Conservation (phyloP, 352 stramenopile genomes). For the Globisporangium cederbergense region DNA sequence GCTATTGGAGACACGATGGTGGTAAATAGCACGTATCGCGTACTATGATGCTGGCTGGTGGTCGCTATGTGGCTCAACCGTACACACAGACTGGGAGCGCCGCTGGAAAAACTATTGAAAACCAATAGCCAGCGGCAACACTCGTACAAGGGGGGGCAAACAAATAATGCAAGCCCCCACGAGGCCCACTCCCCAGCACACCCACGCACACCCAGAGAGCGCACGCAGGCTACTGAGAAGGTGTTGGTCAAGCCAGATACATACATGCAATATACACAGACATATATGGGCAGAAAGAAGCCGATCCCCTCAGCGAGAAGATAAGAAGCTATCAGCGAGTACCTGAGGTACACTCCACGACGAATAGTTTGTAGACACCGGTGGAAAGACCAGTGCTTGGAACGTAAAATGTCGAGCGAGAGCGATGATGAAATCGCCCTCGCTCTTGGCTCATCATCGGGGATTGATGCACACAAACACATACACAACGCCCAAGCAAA, state of each 20-base stretch:
- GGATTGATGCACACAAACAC: constrained; percentile 17
- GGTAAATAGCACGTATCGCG: constrained; percentile 54
- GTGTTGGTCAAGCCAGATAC: constrained; percentile 30
- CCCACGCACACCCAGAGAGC: no score
- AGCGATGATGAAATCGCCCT: no score
- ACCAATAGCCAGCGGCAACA: constrained; percentile 73
- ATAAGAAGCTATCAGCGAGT: constrained; percentile 61
- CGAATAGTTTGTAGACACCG: constrained; percentile 26
- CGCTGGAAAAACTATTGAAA: constrained; percentile 63
- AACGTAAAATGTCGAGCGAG: constrained; percentile 29
- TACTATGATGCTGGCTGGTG: constrained; percentile 78
- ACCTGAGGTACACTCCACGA: constrained; percentile 68
- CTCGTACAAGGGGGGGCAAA: constrained; percentile 37
- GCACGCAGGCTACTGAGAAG: constrained; percentile 9
- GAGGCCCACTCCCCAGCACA: constrained; percentile 36
- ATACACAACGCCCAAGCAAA: constrained; percentile 1
- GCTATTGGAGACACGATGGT: constrained; percentile 81
- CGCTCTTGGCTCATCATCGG: constrained; percentile 35
- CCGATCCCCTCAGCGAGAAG: constrained; percentile 73
- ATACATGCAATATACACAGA: constrained; percentile 14
- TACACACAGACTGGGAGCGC: constrained; percentile 44
- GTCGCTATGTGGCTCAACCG: constrained; percentile 45
- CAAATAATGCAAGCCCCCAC: constrained; percentile 15
- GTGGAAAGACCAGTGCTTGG: constrained; percentile 34
- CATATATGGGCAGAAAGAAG: neutral